A percentile compares a stretch with the other conserved stretches of the same genome.
phyloP scores from a whole-genome alignment of 371 early-diverging fungal species.

The Syncephalastrum sp. region DNA sequence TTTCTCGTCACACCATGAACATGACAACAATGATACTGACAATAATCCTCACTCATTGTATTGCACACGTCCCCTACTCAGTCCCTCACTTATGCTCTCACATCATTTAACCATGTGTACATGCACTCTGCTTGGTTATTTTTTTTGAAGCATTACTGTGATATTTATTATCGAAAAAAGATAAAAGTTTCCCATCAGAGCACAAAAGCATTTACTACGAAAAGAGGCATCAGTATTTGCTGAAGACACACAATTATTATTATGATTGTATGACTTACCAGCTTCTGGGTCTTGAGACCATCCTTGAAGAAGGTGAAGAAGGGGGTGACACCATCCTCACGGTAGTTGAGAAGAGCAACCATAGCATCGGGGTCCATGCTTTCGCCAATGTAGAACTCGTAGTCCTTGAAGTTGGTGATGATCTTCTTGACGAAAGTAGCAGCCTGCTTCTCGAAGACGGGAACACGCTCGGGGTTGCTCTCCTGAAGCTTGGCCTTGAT shows the following conservation, averaged over 20 bases:
- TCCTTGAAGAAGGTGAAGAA: slow-evolving; percentile 93
- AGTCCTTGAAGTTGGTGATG: slow-evolving; percentile 81
- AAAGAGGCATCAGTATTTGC: background rate
- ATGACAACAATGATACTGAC: too few relatives aligned
- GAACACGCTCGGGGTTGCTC: slow-evolving; percentile 67
- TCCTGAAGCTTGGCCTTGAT: slow-evolving; percentile 62
- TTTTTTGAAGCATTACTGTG: background rate
- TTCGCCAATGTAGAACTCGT: slow-evolving; percentile 91
- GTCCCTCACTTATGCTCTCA: too few relatives aligned
- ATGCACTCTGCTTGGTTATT: too few relatives aligned
- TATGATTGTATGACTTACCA: slow-evolving; percentile 26
- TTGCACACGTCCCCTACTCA: too few relatives aligned
- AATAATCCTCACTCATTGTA: too few relatives aligned
- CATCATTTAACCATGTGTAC: too few relatives aligned
- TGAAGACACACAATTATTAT: background rate
- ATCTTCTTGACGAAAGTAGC: slow-evolving; percentile 74
- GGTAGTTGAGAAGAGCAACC: slow-evolving; percentile 92
- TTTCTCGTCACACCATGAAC: too few relatives aligned
- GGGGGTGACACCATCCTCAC: slow-evolving; percentile 91
- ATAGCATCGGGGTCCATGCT: slow-evolving; percentile 87
- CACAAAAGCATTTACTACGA: slow-evolving; percentile 7
- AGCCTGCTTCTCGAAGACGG: slow-evolving; percentile 70
- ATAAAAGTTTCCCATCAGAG: background rate
- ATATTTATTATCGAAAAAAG: slow-evolving; percentile 1
- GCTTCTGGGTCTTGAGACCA: slow-evolving; percentile 81